phyloP scores from a whole-genome alignment of 176 grass and related monocot species.

The bread wheat (Triticum aestivum) region DNA sequence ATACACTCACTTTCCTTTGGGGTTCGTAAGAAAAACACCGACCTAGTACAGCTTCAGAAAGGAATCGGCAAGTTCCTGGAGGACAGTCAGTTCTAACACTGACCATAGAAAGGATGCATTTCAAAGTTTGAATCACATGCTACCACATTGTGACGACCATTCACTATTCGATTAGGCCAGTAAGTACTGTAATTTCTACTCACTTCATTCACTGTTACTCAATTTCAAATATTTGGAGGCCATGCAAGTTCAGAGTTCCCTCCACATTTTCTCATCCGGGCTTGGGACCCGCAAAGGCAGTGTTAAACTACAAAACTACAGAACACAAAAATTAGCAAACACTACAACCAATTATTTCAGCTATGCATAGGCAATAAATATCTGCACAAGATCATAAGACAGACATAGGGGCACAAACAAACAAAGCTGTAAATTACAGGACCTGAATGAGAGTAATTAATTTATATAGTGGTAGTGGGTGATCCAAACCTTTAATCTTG shows the following conservation, averaged over 20 bases:
- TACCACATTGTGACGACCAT: no score
- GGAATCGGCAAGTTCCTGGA: no score
- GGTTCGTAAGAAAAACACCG: neutral
- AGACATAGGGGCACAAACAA: neutral
- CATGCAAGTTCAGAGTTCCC: slow-evolving; percentile 26
- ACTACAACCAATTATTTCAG: neutral
- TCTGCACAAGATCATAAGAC: neutral
- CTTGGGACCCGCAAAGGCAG: slow-evolving; percentile 66
- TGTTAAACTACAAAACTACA: slow-evolving; percentile 40
- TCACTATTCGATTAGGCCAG: no score
- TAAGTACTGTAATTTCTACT: no score
- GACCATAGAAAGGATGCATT: neutral
- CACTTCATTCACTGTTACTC: neutral
- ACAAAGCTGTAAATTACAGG: neutral
- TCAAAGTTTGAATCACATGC: neutral
- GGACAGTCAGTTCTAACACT: no score
- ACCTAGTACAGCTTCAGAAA: neutral
- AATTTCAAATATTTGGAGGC: neutral
- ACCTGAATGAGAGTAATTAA: neutral
- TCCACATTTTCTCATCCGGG: slow-evolving; percentile 66
- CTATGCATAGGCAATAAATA: neutral
- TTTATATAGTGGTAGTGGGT: no score
- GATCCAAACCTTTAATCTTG: neutral
- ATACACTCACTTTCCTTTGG: neutral
- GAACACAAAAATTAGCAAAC: slow-evolving; percentile 2